Percentiles rank a stretch among this genome's conserved stretches.
Evolutionary conservation across 176 grass and related monocot genomes (phyloP).

Genomic region (Paspalum notatum): DNA sequence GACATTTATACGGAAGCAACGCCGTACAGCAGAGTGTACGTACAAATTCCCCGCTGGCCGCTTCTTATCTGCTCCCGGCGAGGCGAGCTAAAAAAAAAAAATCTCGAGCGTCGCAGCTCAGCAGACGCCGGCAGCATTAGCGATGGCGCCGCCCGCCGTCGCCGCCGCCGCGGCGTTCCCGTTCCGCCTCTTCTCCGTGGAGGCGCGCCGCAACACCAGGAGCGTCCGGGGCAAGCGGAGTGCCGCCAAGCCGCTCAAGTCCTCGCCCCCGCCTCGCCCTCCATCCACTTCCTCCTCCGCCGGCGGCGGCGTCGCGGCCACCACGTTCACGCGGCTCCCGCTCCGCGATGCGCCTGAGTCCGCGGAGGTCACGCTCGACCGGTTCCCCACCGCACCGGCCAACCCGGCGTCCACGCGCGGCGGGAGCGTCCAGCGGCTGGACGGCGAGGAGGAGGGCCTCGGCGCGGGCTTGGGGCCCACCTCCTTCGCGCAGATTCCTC

Average conservation of each 20-base stretch:
- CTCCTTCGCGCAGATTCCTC: slow-evolving; percentile 24
- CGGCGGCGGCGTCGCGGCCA: slow-evolving; percentile 51
- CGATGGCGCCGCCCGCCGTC: slow-evolving; percentile 50
- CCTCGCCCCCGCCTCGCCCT: slow-evolving; percentile 33
- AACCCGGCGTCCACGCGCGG: slow-evolving; percentile 33
- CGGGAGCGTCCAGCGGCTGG: slow-evolving; percentile 22
- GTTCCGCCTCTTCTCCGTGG: slow-evolving; percentile 61
- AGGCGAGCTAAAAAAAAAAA: too few relatives aligned
- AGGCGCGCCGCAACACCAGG: slow-evolving; percentile 53
- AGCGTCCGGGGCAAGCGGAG: slow-evolving; percentile 36
- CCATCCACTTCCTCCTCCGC: background rate
- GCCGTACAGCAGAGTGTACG: too few relatives aligned
- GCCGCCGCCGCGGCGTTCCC: slow-evolving; percentile 61
- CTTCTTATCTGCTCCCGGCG: slow-evolving; percentile 42
- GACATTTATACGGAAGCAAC: too few relatives aligned
- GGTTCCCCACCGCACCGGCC: slow-evolving; percentile 44
- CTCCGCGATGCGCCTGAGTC: slow-evolving; percentile 41
- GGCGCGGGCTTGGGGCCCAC: background rate
- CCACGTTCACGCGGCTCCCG: slow-evolving; percentile 83
- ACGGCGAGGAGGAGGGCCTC: slow-evolving; percentile 46
- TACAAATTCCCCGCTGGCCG: too few relatives aligned
- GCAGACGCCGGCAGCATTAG: background rate
- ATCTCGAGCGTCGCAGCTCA: background rate
- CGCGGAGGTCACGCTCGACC: slow-evolving; percentile 62
- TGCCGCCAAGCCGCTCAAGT: slow-evolving; percentile 43